phyloP scores from a whole-genome alignment of 805 yeast species.

The Ogataea corticis region DNA sequence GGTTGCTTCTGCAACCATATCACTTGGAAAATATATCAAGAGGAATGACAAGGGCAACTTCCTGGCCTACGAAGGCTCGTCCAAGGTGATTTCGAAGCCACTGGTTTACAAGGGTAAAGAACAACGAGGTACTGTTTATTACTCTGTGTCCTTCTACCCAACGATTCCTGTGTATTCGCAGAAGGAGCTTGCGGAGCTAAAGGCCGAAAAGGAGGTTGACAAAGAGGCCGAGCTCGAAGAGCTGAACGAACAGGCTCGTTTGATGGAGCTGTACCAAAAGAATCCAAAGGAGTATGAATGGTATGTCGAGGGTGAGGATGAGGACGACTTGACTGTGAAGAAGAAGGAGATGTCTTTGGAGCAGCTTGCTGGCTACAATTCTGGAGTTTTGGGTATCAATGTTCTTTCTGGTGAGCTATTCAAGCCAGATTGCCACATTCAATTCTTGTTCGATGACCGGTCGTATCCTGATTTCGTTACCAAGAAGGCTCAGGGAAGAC shows the following conservation, averaged over 20 bases:
- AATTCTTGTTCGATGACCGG: constrained; percentile 64
- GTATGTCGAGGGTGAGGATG: constrained; percentile 47
- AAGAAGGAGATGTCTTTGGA: constrained; percentile 52
- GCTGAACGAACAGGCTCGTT: constrained; percentile 46
- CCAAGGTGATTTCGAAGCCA: constrained; percentile 40
- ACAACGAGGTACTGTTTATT: constrained; percentile 52
- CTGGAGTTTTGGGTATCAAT: constrained; percentile 64
- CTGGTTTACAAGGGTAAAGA: constrained; percentile 37
- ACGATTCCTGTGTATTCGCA: constrained; percentile 61
- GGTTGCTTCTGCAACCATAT: constrained; percentile 57
- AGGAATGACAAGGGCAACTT: constrained; percentile 48
- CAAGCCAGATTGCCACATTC: constrained; percentile 52
- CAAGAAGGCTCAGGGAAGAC: constrained; percentile 47
- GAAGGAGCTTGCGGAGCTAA: constrained; percentile 51
- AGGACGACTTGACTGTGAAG: constrained; percentile 34
- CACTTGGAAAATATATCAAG: constrained; percentile 49
- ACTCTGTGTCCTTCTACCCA: constrained; percentile 62
- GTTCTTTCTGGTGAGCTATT: constrained; percentile 49
- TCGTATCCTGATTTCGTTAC: constrained; percentile 59
- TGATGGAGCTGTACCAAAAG: constrained; percentile 52
- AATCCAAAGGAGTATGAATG: constrained; percentile 67
- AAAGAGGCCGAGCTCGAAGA: constrained; percentile 42
- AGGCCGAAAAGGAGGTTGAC: constrained; percentile 39
- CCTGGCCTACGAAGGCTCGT: constrained; percentile 52
- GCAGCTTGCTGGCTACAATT: constrained; percentile 52